A percentile compares a stretch with the other conserved stretches of the same genome.
Evolutionary conservation across 2,329 filamentous ascomycete species (phyloP).

Genomic region (Cytospora mali): DNA sequence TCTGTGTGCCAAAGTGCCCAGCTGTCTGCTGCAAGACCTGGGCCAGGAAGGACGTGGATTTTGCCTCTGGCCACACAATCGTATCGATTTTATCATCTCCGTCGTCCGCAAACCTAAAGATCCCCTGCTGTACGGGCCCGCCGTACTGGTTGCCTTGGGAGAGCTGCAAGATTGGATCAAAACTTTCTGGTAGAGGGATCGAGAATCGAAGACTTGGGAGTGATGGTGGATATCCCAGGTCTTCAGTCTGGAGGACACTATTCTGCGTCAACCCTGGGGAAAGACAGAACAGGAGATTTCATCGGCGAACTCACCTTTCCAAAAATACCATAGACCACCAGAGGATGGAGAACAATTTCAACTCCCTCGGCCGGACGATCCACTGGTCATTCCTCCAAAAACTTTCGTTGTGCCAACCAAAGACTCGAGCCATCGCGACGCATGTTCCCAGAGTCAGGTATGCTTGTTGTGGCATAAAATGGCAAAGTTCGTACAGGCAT

Average conservation of each 20-base stretch:
- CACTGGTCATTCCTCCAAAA: slow-evolving; percentile 35
- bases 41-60: slow-evolving; percentile 34
- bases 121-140: slow-evolving; percentile 10
- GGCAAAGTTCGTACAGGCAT: slow-evolving; percentile 36
- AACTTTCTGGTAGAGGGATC: slow-evolving; percentile 34
- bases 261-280: background rate
- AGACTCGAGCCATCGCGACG: slow-evolving; percentile 34
- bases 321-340: slow-evolving; percentile 38
- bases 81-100: slow-evolving; percentile 33
- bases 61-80: slow-evolving; percentile 35
- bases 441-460: slow-evolving; percentile 36
- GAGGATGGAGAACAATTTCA: slow-evolving; percentile 36
- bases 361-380: slow-evolving; percentile 29
- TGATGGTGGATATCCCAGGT: slow-evolving; percentile 34
- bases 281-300: background rate
- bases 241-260: slow-evolving; percentile 34
- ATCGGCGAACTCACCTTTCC: slow-evolving; percentile 33
- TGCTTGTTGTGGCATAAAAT: slow-evolving; percentile 36
- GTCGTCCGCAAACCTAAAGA: slow-evolving; percentile 31
- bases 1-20: slow-evolving; percentile 18
- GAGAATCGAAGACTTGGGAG: slow-evolving; percentile 28
- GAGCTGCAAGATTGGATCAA: slow-evolving; percentile 31
- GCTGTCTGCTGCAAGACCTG: slow-evolving; percentile 31
- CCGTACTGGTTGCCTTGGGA: slow-evolving; percentile 25
- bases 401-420: slow-evolving; percentile 33